Evolutionary conservation across 139 green algal genomes (phyloP), one percentile per base, ranked within the genome.

Genomic region (Chlamydomonas schloesseri): DNA sequence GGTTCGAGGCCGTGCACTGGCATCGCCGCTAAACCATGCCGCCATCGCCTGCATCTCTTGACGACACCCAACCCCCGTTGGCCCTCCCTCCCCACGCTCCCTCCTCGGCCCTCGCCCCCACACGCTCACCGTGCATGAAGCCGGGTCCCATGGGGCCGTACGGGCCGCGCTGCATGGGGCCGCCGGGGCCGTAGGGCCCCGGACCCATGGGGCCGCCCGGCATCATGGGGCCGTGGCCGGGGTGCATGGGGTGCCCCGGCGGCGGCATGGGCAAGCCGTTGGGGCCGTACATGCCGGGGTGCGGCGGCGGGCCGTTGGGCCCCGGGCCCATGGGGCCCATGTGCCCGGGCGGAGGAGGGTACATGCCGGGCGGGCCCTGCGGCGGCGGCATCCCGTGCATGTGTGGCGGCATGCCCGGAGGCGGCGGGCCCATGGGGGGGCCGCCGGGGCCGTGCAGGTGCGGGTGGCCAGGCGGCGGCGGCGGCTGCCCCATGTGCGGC

Each of bases 121-220:
- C 55, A 33, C 87, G 73, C 34, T 87, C 70, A 55, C 90, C 90
- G 26, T 90, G 76, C 23, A 88, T 90, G 73, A 89, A 86, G 42
- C 42, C 42, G 42, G 42, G 42, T 50, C 42, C 21, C 23, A 28
- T 3, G 24, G 58, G 23, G 64, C 64, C 75, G 47, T 55, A 86
- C 9, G 50, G 50, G 11, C 50, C 53, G 11, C 67, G 65, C 23
- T 58, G 46, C 67, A 71, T 55, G 67, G 33, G 23, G 14, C 50
- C 69, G 11, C 67, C 79, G 17, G 79, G 68, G 26, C 46, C 65
- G 33, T 74, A 74, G 4, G 28, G 24, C 69, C 21, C 42, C 46
- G 33, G 47, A 26, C 17, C 20, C 78, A 85, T 85, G 65, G n/a
- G 28, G 17, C 64, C 37, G 33, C 37, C 58, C 1, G 13, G 81